Evolutionary conservation across 176 grass and related monocot genomes (phyloP).

Genomic region (Miscanthus lutarioriparius): DNA sequence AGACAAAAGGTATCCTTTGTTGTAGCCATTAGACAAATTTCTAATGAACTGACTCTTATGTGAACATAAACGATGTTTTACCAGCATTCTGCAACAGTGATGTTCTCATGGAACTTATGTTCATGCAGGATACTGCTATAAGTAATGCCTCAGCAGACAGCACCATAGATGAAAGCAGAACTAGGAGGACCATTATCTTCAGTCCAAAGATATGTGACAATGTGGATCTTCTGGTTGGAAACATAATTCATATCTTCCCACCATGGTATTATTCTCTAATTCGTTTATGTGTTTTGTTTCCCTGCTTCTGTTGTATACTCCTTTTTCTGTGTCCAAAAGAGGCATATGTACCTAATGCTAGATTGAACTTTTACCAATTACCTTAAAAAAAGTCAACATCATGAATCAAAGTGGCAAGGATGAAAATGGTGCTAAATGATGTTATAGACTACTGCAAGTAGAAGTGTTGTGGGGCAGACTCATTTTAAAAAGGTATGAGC

Average conservation of each 20-base stretch:
- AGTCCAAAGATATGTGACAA: constrained; percentile 74
- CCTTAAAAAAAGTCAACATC: not conserved
- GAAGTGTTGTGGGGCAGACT: not conserved
- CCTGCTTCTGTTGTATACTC: constrained; percentile 7
- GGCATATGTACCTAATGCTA: not conserved
- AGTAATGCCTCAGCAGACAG: constrained; percentile 30
- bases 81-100: constrained; percentile 3
- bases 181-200: constrained; percentile 70
- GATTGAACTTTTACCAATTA: not conserved
- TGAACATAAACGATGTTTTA: constrained; percentile 19
- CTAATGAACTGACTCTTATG: not conserved
- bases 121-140: constrained; percentile 38
- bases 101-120: constrained; percentile 26
- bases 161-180: constrained; percentile 32
- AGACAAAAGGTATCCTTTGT: not conserved
- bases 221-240: constrained; percentile 77
- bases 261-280: constrained; percentile 64
- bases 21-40: not conserved
- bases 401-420: constrained; percentile 5
- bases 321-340: not conserved
- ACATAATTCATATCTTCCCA: constrained; percentile 61
- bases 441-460: not conserved
- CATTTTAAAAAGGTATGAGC: not conserved
- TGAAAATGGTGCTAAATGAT: not conserved
- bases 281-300: constrained; percentile 18